phyloP scores from a whole-genome alignment of 1,139 yeast species.

The Magnusiomyces starmeri region DNA sequence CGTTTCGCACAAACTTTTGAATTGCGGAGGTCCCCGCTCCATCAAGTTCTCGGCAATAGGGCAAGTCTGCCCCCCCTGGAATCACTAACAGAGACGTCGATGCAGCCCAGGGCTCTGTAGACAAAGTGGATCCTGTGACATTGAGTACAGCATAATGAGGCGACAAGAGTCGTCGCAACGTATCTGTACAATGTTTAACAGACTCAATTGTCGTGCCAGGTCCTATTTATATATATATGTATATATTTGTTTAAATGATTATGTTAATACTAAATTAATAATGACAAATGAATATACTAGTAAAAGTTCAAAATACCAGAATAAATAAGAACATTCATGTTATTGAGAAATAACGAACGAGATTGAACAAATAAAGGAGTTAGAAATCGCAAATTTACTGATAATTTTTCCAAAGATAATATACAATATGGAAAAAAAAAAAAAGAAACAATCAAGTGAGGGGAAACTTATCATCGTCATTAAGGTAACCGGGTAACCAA shows the following conservation, averaged over 20 bases:
- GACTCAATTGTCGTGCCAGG: conserved; percentile 85
- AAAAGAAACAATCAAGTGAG: too few species aligned
- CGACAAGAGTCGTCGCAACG: conserved; percentile 66
- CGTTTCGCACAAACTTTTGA: conserved; percentile 57
- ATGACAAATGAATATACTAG: not conserved
- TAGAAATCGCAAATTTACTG: too few species aligned
- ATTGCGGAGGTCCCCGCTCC: conserved; percentile 63
- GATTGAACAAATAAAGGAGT: too few species aligned
- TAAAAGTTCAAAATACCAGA: conserved; percentile 36
- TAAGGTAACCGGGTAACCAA: too few species aligned
- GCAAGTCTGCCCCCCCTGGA: conserved; percentile 97
- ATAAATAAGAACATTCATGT: conserved; percentile 75
- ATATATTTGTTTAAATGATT: too few species aligned
- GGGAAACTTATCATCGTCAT: too few species aligned
- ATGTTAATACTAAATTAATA: not conserved
- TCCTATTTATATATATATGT: too few species aligned
- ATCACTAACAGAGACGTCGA: conserved; percentile 74
- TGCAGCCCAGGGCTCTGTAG: conserved; percentile 80
- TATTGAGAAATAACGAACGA: too few species aligned
- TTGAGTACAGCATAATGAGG: conserved; percentile 84
- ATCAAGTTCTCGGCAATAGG: conserved; percentile 62
- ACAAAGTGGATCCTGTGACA: conserved; percentile 54
- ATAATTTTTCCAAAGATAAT: too few species aligned
- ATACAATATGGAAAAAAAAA: too few species aligned
- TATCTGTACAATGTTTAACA: conserved; percentile 74